Percentiles rank a stretch among this genome's conserved stretches.
These are phyloP conservation scores for Volvox reticuliferus DNA, from an alignment of 139 green algal genomes.

Conservation along the genomic window DNA sequence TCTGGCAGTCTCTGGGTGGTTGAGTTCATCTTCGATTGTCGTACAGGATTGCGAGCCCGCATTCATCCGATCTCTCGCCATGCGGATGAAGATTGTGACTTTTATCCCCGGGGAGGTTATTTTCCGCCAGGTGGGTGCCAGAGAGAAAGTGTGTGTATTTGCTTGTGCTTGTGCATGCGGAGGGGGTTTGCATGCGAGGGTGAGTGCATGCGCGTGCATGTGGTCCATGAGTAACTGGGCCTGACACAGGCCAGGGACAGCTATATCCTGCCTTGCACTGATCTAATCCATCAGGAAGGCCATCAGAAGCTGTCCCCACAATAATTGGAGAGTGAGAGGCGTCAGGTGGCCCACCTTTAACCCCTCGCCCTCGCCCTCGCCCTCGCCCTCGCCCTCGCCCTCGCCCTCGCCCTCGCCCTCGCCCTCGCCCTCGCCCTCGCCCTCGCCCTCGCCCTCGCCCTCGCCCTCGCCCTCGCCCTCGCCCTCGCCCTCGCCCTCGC, in stretches of 20 bases:
- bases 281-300: too few species aligned
- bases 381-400: not conserved
- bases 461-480: not conserved
- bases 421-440: not conserved
- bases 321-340: too few species aligned
- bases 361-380: not conserved
- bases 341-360: too few species aligned
- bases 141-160: not conserved
- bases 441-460: not conserved
- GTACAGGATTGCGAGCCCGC: conserved; percentile 30
- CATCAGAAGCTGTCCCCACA: too few species aligned
- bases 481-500: not conserved
- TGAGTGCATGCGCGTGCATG: not conserved
- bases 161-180: too few species aligned
- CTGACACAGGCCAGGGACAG: too few species aligned
- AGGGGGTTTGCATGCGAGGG: not conserved
- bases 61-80: conserved; percentile 13
- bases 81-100: conserved; percentile 36
- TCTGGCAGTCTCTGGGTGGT: too few species aligned
- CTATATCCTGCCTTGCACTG: too few species aligned
- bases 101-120: conserved; percentile 23
- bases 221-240: too few species aligned
- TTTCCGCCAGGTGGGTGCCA: conserved; percentile 5
- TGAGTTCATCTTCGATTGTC: too few species aligned
- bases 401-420: not conserved